Percentiles rank a stretch among this genome's conserved stretches.
phyloP scores from a whole-genome alignment of 2,329 filamentous ascomycete genomes.

The Ophiostoma sp. region DNA sequence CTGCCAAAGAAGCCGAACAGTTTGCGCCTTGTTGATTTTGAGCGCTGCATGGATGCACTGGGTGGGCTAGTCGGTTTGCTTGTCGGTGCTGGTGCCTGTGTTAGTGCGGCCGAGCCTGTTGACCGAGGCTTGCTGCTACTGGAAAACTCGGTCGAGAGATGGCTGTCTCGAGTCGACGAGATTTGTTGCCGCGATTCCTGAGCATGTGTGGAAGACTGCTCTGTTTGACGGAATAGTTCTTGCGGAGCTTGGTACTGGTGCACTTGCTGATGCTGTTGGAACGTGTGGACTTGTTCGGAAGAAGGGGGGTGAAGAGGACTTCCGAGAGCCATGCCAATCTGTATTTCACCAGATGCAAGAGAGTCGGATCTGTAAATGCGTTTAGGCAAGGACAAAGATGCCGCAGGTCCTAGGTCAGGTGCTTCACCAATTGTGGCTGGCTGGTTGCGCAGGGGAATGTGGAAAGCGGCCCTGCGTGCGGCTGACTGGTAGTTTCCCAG shows the following conservation, averaged over 20 bases:
- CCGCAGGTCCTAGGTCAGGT: not conserved
- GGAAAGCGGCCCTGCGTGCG: conserved; percentile 34
- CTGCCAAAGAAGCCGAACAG: conserved; percentile 50
- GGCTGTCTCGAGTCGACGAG: not conserved
- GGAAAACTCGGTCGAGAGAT: not conserved
- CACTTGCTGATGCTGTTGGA: conserved; percentile 20
- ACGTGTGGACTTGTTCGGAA: conserved; percentile 13
- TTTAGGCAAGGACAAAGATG: conserved; percentile 19
- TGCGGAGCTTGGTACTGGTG: not conserved
- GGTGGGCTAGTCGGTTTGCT: not conserved
- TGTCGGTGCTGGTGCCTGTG: not conserved
- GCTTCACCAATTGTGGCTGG: conserved; percentile 37
- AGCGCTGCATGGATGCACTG: conserved; percentile 33
- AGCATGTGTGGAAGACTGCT: conserved; percentile 12
- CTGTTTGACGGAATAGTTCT: conserved; percentile 23
- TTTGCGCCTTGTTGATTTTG: conserved; percentile 53
- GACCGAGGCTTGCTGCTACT: not conserved
- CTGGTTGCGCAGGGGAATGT: conserved; percentile 39
- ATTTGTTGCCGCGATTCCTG: conserved; percentile 6
- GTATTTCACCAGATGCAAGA: conserved; percentile 40
- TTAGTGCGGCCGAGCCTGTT: not conserved
- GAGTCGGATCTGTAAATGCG: conserved; percentile 38
- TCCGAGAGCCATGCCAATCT: conserved; percentile 69
- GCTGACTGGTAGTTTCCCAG: conserved; percentile 26
- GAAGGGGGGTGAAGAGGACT: conserved; percentile 52